Evolutionary conservation across 2,329 filamentous ascomycete species (phyloP).

Genomic region (Colletotrichum sidae): DNA sequence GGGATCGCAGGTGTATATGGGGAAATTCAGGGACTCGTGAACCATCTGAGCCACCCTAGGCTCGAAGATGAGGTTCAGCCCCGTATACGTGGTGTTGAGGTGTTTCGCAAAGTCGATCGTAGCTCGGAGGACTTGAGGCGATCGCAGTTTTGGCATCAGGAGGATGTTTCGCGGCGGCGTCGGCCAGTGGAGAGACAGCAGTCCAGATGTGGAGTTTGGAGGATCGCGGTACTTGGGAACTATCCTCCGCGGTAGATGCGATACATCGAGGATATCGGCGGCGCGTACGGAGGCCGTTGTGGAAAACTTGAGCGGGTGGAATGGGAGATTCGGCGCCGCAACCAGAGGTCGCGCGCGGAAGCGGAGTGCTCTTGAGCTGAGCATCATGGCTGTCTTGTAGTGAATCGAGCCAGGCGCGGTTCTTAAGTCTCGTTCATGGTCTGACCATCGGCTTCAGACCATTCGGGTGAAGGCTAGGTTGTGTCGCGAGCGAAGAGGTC

Average conservation of each 20-base stretch:
- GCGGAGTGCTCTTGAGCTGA: not conserved
- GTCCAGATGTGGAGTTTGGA: conserved; percentile 56
- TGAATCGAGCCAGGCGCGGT: accelerated
- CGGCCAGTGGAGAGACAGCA: conserved; percentile 67
- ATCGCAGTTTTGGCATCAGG: conserved; percentile 69
- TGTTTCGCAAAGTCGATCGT: conserved; percentile 74
- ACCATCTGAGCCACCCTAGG: conserved; percentile 77
- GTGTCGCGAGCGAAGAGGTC: not conserved
- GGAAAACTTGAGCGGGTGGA: conserved; percentile 16
- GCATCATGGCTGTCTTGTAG: not conserved
- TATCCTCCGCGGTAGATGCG: conserved; percentile 64
- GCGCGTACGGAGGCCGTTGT: conserved; percentile 45
- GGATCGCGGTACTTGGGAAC: conserved; percentile 74
- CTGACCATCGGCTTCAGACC: not conserved
- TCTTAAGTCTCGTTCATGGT: conserved; percentile 8
- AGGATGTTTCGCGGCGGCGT: conserved; percentile 67
- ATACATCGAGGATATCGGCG: conserved; percentile 62
- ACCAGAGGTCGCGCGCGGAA: conserved; percentile 1
- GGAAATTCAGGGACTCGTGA: conserved; percentile 77
- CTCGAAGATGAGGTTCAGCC: conserved; percentile 86
- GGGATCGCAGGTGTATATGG: conserved; percentile 71
- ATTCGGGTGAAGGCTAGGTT: not conserved
- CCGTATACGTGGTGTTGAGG: conserved; percentile 82
- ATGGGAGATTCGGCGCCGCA: conserved; percentile 5
- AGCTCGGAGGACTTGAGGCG: conserved; percentile 63